phyloP scores from a whole-genome alignment of 768 basidiomycete genomes.

The Paxillus ammoniavirescens region DNA sequence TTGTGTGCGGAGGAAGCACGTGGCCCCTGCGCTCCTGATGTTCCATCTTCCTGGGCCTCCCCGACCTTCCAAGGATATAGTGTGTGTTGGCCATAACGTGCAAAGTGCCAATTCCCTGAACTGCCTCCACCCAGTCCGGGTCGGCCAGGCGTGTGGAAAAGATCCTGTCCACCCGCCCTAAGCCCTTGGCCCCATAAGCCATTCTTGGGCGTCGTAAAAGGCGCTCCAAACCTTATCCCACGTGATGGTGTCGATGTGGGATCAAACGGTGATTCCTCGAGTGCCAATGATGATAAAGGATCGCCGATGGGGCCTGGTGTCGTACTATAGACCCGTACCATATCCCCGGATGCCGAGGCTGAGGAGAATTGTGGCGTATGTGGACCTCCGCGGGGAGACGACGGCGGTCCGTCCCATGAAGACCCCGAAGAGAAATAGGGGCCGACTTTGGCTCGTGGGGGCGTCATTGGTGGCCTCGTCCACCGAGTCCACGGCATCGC shows the following conservation, averaged over 20 bases:
- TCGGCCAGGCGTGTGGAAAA: conserved; percentile 56
- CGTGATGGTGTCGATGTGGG: conserved; percentile 81
- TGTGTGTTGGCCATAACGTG: conserved; percentile 6
- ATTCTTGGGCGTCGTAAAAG: conserved; percentile 66
- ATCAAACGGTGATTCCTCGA: conserved; percentile 66
- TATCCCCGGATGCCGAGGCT: conserved; percentile 30
- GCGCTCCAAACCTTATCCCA: conserved; percentile 58
- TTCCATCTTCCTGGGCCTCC: conserved; percentile 18
- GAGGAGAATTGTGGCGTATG: conserved; percentile 49
- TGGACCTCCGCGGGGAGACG: conserved; percentile 50
- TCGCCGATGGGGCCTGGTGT: conserved; percentile 41
- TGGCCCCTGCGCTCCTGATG: conserved; percentile 15
- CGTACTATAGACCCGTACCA: conserved; percentile 37
- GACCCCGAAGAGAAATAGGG: conserved; percentile 35
- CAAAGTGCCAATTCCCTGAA: conserved; percentile 8
- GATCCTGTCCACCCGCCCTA: conserved; percentile 37
- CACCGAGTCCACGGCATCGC: conserved; percentile 45
- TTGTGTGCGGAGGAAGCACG: conserved; percentile 20
- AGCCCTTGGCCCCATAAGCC: conserved; percentile 38
- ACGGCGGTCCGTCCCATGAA: conserved; percentile 43
- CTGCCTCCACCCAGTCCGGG: conserved; percentile 18
- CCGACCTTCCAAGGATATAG: conserved; percentile 17
- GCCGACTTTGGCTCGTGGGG: conserved; percentile 33
- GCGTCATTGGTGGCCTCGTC: conserved; percentile 45
- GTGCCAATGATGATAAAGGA: conserved; percentile 13